Percentiles rank a stretch among this genome's conserved stretches.
Evolutionary conservation across 495 filamentous ascomycete species (phyloP).

Genomic region (Aspergillus sclerotioniger): DNA sequence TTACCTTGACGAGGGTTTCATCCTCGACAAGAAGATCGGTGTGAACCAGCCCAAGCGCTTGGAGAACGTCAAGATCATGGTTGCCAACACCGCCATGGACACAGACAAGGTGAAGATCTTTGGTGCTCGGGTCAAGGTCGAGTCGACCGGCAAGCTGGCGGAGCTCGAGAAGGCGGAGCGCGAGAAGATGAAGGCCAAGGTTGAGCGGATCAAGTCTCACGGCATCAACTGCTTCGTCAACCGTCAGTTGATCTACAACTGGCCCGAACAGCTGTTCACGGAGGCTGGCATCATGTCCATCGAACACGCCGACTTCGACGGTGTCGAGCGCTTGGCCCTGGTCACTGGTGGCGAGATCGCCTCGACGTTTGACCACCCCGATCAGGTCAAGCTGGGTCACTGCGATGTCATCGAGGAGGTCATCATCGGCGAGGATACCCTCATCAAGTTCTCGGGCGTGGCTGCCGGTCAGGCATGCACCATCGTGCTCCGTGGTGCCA

Average conservation of each 20-base stretch:
- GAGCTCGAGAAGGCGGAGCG: slow-evolving; percentile 97
- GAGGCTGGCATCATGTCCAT: slow-evolving; percentile 98
- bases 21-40: slow-evolving; percentile 96
- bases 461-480: slow-evolving; percentile 94
- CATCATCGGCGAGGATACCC: slow-evolving; percentile 93
- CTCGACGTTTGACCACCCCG: slow-evolving; percentile 96
- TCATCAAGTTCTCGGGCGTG: slow-evolving; percentile 96
- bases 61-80: slow-evolving; percentile 96
- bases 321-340: slow-evolving; percentile 89
- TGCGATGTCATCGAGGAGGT: slow-evolving; percentile 97
- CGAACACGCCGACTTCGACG: slow-evolving; percentile 98
- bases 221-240: slow-evolving; percentile 99
- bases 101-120: slow-evolving; percentile 99
- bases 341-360: slow-evolving; percentile 97
- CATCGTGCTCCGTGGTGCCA: slow-evolving; percentile 92
- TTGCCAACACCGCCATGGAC: slow-evolving; percentile 98
- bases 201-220: slow-evolving; percentile 97
- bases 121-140: slow-evolving; percentile 88
- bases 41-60: slow-evolving; percentile 97
- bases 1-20: slow-evolving; percentile 96
- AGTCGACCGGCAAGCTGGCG: slow-evolving; percentile 90
- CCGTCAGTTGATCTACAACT: slow-evolving; percentile 98
- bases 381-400: slow-evolving; percentile 90
- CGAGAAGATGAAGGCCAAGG: slow-evolving; percentile 99
- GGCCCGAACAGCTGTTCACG: slow-evolving; percentile 97